Base-by-base conservation (phyloP, 495 filamentous ascomycete species). In the Rhypophila decipiens region DNA sequence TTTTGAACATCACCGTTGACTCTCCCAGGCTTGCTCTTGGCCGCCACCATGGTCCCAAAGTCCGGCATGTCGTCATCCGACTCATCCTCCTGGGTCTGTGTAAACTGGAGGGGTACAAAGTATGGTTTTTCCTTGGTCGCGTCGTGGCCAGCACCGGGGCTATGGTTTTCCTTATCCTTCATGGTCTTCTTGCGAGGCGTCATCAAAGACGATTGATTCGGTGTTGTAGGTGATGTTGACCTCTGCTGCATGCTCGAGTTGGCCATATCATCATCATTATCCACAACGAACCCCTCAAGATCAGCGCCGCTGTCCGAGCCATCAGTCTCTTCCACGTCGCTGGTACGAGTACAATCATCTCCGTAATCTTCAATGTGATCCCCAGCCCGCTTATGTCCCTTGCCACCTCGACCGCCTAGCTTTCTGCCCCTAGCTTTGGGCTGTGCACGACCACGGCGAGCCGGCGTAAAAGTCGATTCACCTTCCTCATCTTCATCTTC, bases 341-440 rank as follows among this genome's bases (percentile, higher is more conserved):
- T 71, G 0, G 71, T 71, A n/a, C 70, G 63, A 7, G 52, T 65
- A 52, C 72, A 76, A 47, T 71, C 69, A 46, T 76, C 72, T 8
- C 72, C 72, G 38, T 66, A 38, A 29, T 76, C 72, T 13, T 70
- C 66, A 24, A 66, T 58, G 27, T 65, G 55, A 42, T 68, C 65
- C 43, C 65, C 56, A 5, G 13, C 42, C 5, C 44, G 42, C 37
- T 47, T 58, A 22, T 41, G 33, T 5, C 35, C 51, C 24, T 47
- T 56, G 36, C 52, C 56, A 22, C 51, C 24, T 21, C 47, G 52
- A 5, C 5, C 9, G 21, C 41, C n/a, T 35, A 23, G 21, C 43
- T 52, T 55, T 15, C 47, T 45, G 18, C 54, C 42, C 24, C 49
- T 23, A 21, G 18, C 39, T 12, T 17, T 38, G 11, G 29, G 18